Conservation (phyloP, 148 eudicot genomes). For the Rhododendron kiyosumense region DNA sequence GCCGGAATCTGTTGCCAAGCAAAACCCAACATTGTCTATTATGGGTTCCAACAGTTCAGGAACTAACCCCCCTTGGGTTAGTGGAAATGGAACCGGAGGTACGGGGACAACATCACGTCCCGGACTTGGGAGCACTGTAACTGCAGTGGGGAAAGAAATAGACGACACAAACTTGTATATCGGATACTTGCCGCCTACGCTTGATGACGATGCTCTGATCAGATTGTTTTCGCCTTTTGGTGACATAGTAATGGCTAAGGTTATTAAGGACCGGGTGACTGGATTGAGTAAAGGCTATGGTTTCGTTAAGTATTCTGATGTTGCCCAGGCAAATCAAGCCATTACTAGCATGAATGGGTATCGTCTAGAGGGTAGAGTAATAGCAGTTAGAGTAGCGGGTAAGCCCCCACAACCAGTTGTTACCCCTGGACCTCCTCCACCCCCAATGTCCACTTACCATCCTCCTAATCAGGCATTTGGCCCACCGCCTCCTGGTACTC, state of each 20-base stretch:
- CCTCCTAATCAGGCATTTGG: slow-evolving; percentile 41
- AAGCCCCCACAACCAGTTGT: slow-evolving; percentile 73
- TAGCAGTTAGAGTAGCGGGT: slow-evolving; percentile 93
- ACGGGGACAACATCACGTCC: slow-evolving; percentile 23
- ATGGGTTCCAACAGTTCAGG: slow-evolving; percentile 43
- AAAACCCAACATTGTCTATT: slow-evolving; percentile 26
- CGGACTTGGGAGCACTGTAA: slow-evolving; percentile 41
- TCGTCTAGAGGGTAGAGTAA: slow-evolving; percentile 63
- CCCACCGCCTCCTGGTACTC: slow-evolving; percentile 48
- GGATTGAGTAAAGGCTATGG: slow-evolving; percentile 92
- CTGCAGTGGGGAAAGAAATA: slow-evolving; percentile 49
- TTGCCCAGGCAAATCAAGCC: slow-evolving; percentile 70
- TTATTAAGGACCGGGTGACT: slow-evolving; percentile 64
- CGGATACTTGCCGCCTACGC: slow-evolving; percentile 77
- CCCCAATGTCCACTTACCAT: slow-evolving; percentile 40
- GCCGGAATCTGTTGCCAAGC: slow-evolving; percentile 54
- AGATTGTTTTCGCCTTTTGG: slow-evolving; percentile 71
- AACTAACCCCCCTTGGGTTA: slow-evolving; percentile 60
- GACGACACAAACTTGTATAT: slow-evolving; percentile 86
- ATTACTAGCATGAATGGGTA: slow-evolving; percentile 77
- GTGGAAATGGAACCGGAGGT: slow-evolving; percentile 26
- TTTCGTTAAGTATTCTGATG: slow-evolving; percentile 79
- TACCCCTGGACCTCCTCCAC: slow-evolving; percentile 53
- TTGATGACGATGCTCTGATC: slow-evolving; percentile 84
- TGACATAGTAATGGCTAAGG: slow-evolving; percentile 81